Evolutionary conservation across 371 early-diverging fungal genomes (phyloP).

Genomic region (Apophysomyces variabilis): DNA sequence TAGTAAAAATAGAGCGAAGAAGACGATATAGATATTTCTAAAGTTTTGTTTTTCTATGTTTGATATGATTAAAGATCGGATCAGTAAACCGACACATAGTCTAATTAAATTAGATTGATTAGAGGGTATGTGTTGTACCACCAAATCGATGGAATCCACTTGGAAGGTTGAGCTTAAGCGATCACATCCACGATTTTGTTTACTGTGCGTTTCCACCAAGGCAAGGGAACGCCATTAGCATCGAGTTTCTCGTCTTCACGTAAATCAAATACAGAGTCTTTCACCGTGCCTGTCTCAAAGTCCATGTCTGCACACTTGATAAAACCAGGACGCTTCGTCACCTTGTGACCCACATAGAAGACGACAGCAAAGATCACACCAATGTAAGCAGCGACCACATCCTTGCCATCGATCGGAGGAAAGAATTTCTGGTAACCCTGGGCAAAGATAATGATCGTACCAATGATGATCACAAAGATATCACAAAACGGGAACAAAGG

Average conservation of each 20-base stretch:
- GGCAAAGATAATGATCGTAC: conserved; percentile 69
- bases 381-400: conserved; percentile 56
- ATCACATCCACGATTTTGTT: conserved; percentile 25
- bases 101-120: background rate
- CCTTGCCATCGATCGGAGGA: conserved; percentile 46
- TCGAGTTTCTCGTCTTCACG: conserved; percentile 28
- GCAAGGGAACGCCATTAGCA: conserved; percentile 30
- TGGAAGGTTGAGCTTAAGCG: conserved; percentile 22
- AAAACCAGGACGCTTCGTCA: conserved; percentile 40
- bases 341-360: conserved; percentile 61
- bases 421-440: conserved; percentile 66
- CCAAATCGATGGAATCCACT: background rate
- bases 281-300: conserved; percentile 49
- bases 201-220: conserved; percentile 27
- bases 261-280: conserved; percentile 27
- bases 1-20: too few species aligned
- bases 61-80: background rate
- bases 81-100: conserved; percentile 4
- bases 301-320: conserved; percentile 49
- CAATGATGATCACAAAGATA: conserved; percentile 65
- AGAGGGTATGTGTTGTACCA: conserved; percentile 1
- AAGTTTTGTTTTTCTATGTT: background rate
- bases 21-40: too few species aligned
- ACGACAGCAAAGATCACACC: conserved; percentile 58
- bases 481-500: conserved; percentile 76